Evolutionary conservation across 164 flowering plant genomes (phyloP), one percentile per base, ranked within the genome.

Genomic region (Vitis riparia): DNA sequence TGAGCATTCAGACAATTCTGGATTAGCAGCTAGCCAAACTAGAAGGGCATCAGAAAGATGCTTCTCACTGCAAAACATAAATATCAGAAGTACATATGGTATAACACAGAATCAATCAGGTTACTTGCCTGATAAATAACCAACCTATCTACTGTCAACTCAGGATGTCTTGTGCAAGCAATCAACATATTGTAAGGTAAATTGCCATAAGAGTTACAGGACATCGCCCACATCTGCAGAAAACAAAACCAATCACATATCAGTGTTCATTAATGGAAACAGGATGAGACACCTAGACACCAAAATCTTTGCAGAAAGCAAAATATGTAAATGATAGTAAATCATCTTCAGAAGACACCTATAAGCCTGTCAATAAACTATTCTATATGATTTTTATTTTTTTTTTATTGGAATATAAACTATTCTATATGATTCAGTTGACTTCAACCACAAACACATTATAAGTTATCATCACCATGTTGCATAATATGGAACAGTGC

Each of bases 141-240:
- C 3, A 70, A 91, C 97, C 97, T 91, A 66, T 87, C 84, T 52
- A 90, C 76, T 11, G 91, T 89, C 85, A 91, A 75, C 55, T 81
- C 71, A 14, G 85, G 85, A 69, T 89, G 86, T 72, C 81, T 76
- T 51, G 87, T 44, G 65, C 84, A 80, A 69, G 72, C 69, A 70
- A 72, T 48, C 53, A 91, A 71, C 59, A 91, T 76, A 14, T 71
- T 60, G 65, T 73, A 80, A 5, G 94, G 90, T 52, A 89, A 27
- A 69, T 81, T 66, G 60, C 50, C 56, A 69, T 87, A 89, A n/a
- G 74, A 76, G 68, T 80, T 56, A 62, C 75, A 79, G 9, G 89
- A 77, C 50, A 75, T 52, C 15, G 84, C 89, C 87, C 83, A 82
- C 83, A 81, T 86, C 97, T 92, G 91, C 65, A 65, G 14, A 67